Base-by-base conservation (phyloP, 1,139 yeast species). In the Pichiaceae sp. region DNA sequence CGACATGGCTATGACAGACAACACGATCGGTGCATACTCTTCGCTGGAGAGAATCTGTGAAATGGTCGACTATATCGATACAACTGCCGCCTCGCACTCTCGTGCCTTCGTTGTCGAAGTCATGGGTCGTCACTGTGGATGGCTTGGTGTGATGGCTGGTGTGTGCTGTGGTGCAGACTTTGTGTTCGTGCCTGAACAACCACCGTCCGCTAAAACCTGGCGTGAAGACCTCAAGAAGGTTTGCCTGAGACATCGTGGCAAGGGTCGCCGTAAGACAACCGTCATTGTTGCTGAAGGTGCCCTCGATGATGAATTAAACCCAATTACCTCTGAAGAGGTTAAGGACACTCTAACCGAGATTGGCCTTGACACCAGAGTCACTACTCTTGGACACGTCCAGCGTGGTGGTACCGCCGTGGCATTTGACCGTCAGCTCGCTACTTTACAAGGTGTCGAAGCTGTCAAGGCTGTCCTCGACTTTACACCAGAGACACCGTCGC, bases 81-180 rank as follows among this genome's bases (percentile, higher is more conserved):
- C 96, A 34, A 91, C 98, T 26, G 98, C 98, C 17, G 75, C 84
- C 50, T 89, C 97, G 5, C 98, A 91, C 59, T 86, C 96, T 17
- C 77, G 98, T 58, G 98, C 98, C 5, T 91, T 91, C 60, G 96
- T 91, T 33, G 86, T 91, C 42, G 98, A 91, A 63, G 98, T 91
- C 35, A 91, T 91, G 98, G 98, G 98, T 41, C 78, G 98, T 59
- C 95, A 91, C 63, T 91, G 98, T 68, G 98, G 98, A 44, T 91
- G 98, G 98, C 72, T 91, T 50, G 97, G 94, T 2, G 70, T 91
- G 48, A 83, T 87, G 93, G 89, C 97, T 15, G 97, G 97, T 50
- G 75, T 89, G 47, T 85, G 96, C 25, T 84, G 96, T 27, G 85
- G 95, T 46, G 97, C 98, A 11, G 98, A 91, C 62, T 89, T 76